Evolutionary conservation across 805 yeast species (phyloP).

Genomic region (Teunomyces funiuensis): DNA sequence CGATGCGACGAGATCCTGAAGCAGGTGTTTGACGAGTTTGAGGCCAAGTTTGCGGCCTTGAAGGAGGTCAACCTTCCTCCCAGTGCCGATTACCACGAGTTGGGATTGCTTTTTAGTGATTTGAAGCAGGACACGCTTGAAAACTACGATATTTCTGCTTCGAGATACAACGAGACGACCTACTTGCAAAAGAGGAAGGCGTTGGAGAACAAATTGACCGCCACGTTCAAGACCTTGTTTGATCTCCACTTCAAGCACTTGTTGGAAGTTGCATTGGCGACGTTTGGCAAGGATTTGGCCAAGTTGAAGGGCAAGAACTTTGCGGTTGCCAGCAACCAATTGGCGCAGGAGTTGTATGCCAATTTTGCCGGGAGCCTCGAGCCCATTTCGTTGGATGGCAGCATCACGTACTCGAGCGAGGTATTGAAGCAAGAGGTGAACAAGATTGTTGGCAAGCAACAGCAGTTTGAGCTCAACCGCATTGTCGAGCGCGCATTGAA

Average conservation of each 20-base stretch:
- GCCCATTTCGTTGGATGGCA: slow-evolving; percentile 17
- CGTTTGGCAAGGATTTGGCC: slow-evolving; percentile 12
- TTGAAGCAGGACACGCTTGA: slow-evolving; percentile 49
- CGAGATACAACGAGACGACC: slow-evolving; percentile 68
- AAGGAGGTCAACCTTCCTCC: slow-evolving; percentile 12
- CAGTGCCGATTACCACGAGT: slow-evolving; percentile 40
- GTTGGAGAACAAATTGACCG: slow-evolving; percentile 50
- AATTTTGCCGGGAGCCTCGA: slow-evolving; percentile 1
- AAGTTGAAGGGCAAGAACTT: slow-evolving; percentile 15
- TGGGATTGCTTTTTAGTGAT: slow-evolving; percentile 44
- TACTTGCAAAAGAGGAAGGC: slow-evolving; percentile 60
- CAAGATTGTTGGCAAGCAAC: slow-evolving; percentile 38
- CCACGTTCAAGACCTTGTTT: slow-evolving; percentile 38
- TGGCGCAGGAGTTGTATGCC: neutral
- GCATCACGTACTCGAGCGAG: slow-evolving; percentile 9
- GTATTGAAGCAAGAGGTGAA: slow-evolving; percentile 39
- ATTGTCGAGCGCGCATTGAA: slow-evolving; percentile 43
- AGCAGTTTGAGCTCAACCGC: slow-evolving; percentile 31
- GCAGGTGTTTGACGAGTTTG: slow-evolving; percentile 30
- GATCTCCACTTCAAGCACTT: slow-evolving; percentile 23
- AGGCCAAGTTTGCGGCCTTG: slow-evolving; percentile 15
- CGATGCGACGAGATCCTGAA: slow-evolving; percentile 87
- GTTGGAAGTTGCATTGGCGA: slow-evolving; percentile 13
- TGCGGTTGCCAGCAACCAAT: slow-evolving; percentile 4
- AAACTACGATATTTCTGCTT: slow-evolving; percentile 67